A percentile compares a stretch with the other conserved stretches of the same genome.
These are phyloP conservation scores for Aspergillus texensis DNA, from an alignment of 2,329 filamentous ascomycete species.

Conservation along the genomic window DNA sequence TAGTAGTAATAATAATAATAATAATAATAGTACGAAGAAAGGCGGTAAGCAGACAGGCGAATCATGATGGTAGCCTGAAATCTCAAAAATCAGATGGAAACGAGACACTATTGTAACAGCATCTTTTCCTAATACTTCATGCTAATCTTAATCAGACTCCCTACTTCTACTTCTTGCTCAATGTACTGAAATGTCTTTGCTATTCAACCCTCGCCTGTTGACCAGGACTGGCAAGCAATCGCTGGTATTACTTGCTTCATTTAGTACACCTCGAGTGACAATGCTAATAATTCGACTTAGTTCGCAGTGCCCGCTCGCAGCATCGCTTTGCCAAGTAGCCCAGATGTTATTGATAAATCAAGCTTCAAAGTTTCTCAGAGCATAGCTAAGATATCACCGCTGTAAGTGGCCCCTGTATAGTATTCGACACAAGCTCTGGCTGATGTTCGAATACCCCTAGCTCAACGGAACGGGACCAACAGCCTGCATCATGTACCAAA, in stretches of 20 bases:
- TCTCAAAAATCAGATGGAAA: neutral
- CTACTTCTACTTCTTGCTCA: neutral
- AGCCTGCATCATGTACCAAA: constrained; percentile 3
- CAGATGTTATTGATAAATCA: neutral
- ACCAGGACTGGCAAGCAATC: constrained; percentile 9
- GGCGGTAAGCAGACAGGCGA: neutral
- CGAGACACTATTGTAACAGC: neutral
- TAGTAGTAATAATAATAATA: too few species aligned
- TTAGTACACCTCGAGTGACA: neutral
- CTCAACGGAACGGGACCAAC: neutral
- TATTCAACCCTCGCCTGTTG: constrained; percentile 8
- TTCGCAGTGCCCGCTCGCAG: constrained; percentile 7
- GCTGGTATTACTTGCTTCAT: constrained; percentile 13
- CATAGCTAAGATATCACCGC: neutral
- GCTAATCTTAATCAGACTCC: neutral
- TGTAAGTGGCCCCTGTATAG: neutral
- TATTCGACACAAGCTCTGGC: neutral
- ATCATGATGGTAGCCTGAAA: neutral
- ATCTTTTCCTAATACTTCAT: neutral
- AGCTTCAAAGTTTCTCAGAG: neutral
- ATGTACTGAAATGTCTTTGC: constrained; percentile 9
- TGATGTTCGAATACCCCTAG: neutral
- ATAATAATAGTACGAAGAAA: neutral
- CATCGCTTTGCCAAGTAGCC: constrained; percentile 7
- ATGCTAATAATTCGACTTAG: constrained; percentile 6